These are phyloP conservation scores for Pseudocercospora cruenta DNA, from an alignment of 2,329 filamentous ascomycete genomes.

Conservation along the genomic window DNA sequence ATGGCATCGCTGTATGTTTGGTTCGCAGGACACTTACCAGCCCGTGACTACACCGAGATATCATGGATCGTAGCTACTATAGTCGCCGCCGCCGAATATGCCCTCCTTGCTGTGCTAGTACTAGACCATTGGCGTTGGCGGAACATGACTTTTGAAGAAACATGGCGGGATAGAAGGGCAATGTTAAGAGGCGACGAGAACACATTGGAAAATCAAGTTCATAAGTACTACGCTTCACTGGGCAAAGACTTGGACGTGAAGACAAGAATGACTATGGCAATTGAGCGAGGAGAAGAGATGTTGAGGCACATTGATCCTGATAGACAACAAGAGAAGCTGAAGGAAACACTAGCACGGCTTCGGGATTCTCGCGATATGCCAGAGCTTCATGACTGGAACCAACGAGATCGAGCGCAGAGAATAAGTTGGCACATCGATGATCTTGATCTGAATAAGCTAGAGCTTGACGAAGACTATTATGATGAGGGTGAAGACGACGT, in stretches of 20 bases:
- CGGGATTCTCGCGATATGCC: neutral
- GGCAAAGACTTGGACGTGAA: neutral
- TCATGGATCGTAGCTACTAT: neutral
- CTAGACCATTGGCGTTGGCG: neutral
- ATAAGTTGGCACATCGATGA: neutral
- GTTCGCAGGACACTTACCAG: neutral
- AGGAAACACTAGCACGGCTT: neutral
- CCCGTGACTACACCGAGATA: neutral
- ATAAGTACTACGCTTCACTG: neutral
- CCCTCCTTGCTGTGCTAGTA: neutral
- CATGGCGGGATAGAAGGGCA: neutral
- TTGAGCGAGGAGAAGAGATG: neutral
- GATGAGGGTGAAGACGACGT: neutral
- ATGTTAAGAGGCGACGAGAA: neutral
- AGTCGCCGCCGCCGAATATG: neutral
- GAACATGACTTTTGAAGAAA: neutral
- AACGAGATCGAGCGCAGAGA: neutral
- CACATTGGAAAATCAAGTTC: neutral
- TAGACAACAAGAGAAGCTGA: neutral
- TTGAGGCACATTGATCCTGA: neutral
- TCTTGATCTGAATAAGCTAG: neutral
- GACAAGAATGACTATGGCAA: neutral
- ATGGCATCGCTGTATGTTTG: neutral
- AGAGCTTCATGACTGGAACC: neutral
- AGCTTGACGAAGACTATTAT: neutral